Evolutionary conservation across 352 stramenopile genomes (phyloP).

Genomic region (Phytophthora macrochlamydospora): DNA sequence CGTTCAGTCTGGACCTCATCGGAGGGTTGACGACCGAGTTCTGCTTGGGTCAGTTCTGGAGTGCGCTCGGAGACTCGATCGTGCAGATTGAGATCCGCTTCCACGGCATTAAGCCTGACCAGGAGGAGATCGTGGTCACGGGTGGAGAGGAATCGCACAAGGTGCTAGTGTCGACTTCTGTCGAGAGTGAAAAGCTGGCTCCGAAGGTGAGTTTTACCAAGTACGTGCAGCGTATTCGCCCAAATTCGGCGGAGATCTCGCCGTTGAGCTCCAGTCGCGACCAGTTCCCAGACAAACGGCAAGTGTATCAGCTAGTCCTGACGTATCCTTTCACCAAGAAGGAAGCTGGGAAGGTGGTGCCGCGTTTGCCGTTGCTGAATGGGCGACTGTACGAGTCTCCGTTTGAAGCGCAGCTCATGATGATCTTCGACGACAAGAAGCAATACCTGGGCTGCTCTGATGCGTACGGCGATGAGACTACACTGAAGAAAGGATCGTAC

Average conservation of each 20-base stretch:
- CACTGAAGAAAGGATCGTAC: slow-evolving; percentile 88
- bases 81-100: slow-evolving; percentile 88
- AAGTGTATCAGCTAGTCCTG: slow-evolving; percentile 90
- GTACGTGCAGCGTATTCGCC: slow-evolving; percentile 84
- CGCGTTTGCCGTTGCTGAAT: slow-evolving; percentile 78
- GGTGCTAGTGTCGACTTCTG: slow-evolving; percentile 68
- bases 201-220: slow-evolving; percentile 82
- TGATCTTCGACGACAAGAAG: slow-evolving; percentile 95
- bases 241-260: slow-evolving; percentile 75
- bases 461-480: slow-evolving; percentile 80
- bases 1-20: slow-evolving; percentile 76
- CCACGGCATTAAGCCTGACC: slow-evolving; percentile 78
- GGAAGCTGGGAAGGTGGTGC: slow-evolving; percentile 84
- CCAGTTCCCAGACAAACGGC: slow-evolving; percentile 79
- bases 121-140: slow-evolving; percentile 59
- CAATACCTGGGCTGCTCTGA: slow-evolving; percentile 89
- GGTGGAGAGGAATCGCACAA: slow-evolving; percentile 77
- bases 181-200: slow-evolving; percentile 81
- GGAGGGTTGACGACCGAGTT: slow-evolving; percentile 87
- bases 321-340: slow-evolving; percentile 91
- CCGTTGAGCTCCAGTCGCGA: slow-evolving; percentile 85
- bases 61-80: slow-evolving; percentile 76
- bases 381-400: slow-evolving; percentile 93
- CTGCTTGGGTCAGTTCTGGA: slow-evolving; percentile 92
- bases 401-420: slow-evolving; percentile 92